Conservation (phyloP, 495 filamentous ascomycete genomes). For the Thermothielavioides terrestris region DNA sequence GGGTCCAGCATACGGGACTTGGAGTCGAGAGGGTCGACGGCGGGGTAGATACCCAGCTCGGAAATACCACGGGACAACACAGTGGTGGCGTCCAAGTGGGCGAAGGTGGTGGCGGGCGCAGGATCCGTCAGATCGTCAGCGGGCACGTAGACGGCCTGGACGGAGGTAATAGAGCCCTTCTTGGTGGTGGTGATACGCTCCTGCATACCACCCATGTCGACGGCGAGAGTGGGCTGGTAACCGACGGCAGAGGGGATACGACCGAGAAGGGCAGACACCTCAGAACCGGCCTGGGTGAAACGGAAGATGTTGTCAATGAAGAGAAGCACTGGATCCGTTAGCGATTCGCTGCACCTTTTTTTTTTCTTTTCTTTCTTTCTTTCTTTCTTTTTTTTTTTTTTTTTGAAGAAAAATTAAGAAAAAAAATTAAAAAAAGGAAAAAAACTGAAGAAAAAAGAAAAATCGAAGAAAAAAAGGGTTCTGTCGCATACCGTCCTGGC, state of each 20-base stretch:
- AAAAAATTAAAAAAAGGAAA: neutral
- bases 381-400: too few relatives aligned
- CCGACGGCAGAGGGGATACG: slow-evolving; percentile 99
- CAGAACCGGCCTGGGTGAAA: slow-evolving; percentile 99
- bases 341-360: neutral
- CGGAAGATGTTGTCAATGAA: slow-evolving; percentile 99
- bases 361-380: too few relatives aligned
- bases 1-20: slow-evolving; percentile 99
- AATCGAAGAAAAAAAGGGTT: neutral
- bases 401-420: neutral
- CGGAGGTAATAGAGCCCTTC: slow-evolving; percentile 99
- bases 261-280: slow-evolving; percentile 98
- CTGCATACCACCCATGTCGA: slow-evolving; percentile 99
- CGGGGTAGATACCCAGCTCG: slow-evolving; percentile 99
- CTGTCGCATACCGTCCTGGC: slow-evolving; percentile 77
- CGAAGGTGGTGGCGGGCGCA: slow-evolving; percentile 98
- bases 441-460: neutral
- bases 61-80: slow-evolving; percentile 99
- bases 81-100: slow-evolving; percentile 99
- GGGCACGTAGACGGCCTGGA: slow-evolving; percentile 99
- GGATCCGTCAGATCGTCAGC: slow-evolving; percentile 99
- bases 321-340: slow-evolving; percentile 60
- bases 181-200: slow-evolving; percentile 99
- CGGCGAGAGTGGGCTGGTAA: slow-evolving; percentile 99
- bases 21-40: slow-evolving; percentile 98